A percentile compares a stretch with the other conserved stretches of the same genome.
Evolutionary conservation across 73 alveolate genomes (phyloP).

Genomic region (Halteria grandinella): DNA sequence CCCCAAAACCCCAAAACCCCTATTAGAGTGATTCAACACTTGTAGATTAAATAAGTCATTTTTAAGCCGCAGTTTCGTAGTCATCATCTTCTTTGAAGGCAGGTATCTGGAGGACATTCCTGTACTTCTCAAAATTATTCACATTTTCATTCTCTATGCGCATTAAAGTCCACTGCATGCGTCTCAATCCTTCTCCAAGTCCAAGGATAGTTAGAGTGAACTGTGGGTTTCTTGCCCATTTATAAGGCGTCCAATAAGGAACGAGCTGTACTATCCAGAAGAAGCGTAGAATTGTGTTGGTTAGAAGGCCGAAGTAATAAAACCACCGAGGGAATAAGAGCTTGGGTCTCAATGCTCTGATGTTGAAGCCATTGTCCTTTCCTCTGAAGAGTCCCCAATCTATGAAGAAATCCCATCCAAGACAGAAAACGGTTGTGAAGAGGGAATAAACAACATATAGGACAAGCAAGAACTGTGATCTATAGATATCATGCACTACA

Average conservation of each 20-base stretch:
- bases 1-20: too few species aligned
- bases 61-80: too few species aligned
- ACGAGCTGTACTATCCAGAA: conserved; percentile 66
- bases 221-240: conserved; percentile 2
- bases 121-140: conserved; percentile 25
- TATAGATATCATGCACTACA: background rate
- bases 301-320: conserved; percentile 75
- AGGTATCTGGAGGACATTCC: conserved; percentile 29
- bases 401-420: conserved; percentile 83
- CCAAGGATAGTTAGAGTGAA: too few species aligned
- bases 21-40: too few species aligned
- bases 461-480: background rate
- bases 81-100: conserved; percentile 5
- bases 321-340: conserved; percentile 79
- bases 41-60: too few species aligned
- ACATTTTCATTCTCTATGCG: conserved; percentile 23
- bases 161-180: conserved; percentile 10
- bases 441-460: background rate
- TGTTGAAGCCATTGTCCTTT: conserved; percentile 53
- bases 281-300: conserved; percentile 78
- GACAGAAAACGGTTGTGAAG: conserved; percentile 54
- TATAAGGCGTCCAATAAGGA: background rate
- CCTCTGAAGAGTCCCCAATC: conserved; percentile 87
- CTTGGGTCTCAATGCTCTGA: conserved; percentile 68
- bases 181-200: conserved; percentile 25